Conservation (phyloP, 371 early-diverging fungal species). For the Cladochytrium tenue region DNA sequence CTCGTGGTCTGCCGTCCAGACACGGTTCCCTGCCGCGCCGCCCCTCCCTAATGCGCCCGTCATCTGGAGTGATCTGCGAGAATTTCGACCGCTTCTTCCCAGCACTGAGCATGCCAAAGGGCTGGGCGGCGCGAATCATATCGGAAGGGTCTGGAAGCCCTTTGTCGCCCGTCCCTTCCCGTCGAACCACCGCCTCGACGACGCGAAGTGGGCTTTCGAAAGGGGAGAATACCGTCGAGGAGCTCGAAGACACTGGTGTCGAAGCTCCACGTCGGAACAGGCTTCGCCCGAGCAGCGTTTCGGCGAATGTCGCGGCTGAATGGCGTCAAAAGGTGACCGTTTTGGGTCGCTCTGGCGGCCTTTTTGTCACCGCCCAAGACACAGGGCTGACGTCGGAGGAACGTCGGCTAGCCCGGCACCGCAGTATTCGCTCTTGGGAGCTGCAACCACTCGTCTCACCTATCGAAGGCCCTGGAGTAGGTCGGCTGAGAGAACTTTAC, state of each 20-base stretch:
- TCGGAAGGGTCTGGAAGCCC: background rate
- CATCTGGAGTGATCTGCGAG: conserved; percentile 18
- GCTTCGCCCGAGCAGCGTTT: too few relatives aligned
- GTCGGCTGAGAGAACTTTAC: too few relatives aligned
- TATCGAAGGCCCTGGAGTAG: background rate
- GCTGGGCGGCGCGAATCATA: background rate
- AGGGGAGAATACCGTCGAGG: background rate
- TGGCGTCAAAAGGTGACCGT: background rate
- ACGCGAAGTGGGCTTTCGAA: background rate
- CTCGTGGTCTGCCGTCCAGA: background rate
- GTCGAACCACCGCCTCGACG: background rate
- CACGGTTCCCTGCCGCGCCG: background rate
- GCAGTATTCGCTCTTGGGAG: background rate
- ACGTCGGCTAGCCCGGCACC: background rate
- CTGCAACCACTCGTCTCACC: background rate
- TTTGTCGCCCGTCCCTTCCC: background rate
- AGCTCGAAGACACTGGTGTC: background rate
- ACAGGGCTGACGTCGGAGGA: background rate
- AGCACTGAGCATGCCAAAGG: background rate
- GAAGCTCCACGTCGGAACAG: too few relatives aligned
- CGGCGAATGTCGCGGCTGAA: too few relatives aligned
- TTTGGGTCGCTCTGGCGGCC: background rate
- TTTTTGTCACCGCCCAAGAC: background rate
- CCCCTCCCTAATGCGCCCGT: conserved; percentile 1
- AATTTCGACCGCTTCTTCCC: conserved; percentile 18